Evolutionary conservation across 129 eudicot genomes (phyloP), one percentile per base, ranked within the genome.

Genomic region (Tanacetum coccineum): DNA sequence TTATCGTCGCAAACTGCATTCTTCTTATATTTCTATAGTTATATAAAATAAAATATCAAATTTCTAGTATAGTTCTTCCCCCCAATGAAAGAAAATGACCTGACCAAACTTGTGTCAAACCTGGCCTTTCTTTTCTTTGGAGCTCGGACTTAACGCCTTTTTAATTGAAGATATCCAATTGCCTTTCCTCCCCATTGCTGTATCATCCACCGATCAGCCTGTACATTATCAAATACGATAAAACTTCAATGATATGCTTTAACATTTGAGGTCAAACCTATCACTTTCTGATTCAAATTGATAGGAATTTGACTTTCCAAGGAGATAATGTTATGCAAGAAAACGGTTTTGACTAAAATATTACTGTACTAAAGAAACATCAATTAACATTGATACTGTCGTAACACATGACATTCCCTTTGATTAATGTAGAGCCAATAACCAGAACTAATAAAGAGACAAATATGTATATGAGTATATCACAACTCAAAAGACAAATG

Each of bases 101-200:
- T 6, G 19, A 50, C 42, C 50, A 32, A 15, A 46, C 22, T 13
- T 45, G 67, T 73, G 46, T 15, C 70, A 32, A 72, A 88, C 95
- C 92, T 80, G 84, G 67, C 48, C 65, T 77, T 64, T 81, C 82
- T 92, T 85, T 66, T 56, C 90, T 76, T 85, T 91, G 63, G 97
- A 82, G 68, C 78, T 79, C 57, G 91, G 85, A 63, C 87, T 76
- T 26, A 92, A 80, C 74, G 88, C 99, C 68, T 93, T 88, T 78
- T 93, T 93, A 58, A 93, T 74, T 19, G 99, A 90, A 53, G 86
- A 83, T 74, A 92, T 79, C 96, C 96, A 88, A 52, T 75, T 82
- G 51, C 85, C 83, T 86, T 86, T 92, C 78, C 82, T 82, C 76
- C 87, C 95, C 98, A 85, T 92, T 62, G 65, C 66, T 49, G 50